Conservation (phyloP, 1,284 basidiomycete genomes). For the Chiua sp. region DNA sequence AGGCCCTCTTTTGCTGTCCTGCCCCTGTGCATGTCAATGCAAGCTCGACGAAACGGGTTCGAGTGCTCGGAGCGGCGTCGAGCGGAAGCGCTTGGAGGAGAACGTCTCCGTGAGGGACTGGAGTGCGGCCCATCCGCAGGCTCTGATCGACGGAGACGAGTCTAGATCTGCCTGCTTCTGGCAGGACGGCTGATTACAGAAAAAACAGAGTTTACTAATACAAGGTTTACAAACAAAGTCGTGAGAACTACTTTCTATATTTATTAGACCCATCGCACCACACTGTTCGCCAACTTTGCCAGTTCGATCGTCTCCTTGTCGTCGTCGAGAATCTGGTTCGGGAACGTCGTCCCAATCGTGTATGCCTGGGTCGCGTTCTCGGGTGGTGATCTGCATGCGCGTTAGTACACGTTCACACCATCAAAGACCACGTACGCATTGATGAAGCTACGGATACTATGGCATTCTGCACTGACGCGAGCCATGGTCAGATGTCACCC, state of each 20-base stretch:
- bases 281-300: conserved; percentile 81
- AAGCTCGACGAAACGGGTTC: conserved; percentile 98
- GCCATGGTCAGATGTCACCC: not conserved
- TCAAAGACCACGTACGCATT: conserved; percentile 73
- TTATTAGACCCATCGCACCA: conserved; percentile 74
- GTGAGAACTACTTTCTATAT: conserved; percentile 26
- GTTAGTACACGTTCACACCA: conserved; percentile 1
- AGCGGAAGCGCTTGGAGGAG: conserved; percentile 92
- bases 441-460: conserved; percentile 87
- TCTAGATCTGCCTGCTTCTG: conserved; percentile 93
- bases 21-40: conserved; percentile 95
- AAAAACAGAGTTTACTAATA: not conserved
- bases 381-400: conserved; percentile 67
- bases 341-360: conserved; percentile 87
- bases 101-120: conserved; percentile 94
- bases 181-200: too few species aligned
- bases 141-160: conserved; percentile 91
- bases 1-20: conserved; percentile 95
- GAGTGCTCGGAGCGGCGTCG: conserved; percentile 86
- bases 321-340: conserved; percentile 76
- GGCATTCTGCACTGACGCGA: conserved; percentile 63
- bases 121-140: conserved; percentile 85
- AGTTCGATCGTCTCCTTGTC: conserved; percentile 71
- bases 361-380: conserved; percentile 71
- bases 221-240: not conserved